Evolutionary conservation across 306 rosid species (phyloP), one percentile per base, ranked within the genome.

Genomic region (Lathyrus oleraceus): DNA sequence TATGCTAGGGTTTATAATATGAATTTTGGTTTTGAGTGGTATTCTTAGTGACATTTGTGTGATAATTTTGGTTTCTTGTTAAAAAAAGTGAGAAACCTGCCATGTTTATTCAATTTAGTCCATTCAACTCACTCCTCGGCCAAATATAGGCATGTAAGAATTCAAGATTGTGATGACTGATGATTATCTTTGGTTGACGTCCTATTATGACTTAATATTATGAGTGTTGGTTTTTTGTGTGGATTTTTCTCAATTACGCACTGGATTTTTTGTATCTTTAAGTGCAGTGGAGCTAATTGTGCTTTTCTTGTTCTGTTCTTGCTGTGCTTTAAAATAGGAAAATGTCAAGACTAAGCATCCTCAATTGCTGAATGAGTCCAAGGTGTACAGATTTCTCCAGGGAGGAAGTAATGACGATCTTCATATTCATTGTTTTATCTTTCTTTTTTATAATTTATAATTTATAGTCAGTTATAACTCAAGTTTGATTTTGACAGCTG

Each of bases 311-410:
- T 63, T 44, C 14, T 17, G 63, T 72, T 62, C 52, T 45, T 57
- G 64, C 45, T 19, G 23, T 17, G 25, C 47, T 77, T 77, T 56
- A 63, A 42, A 69, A 44, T 36, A 93, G 98, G 98, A 93, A 85
- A 90, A 81, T 85, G 91, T 87, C 85, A 93, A 90, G 91, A 93
- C 98, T 10, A 93, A 90, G 80, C 98, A 93, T 84, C 98, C 96
- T 56, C 98, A 92, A 82, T 73, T 92, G 89, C 93, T 89, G 51
- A 88, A 92, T 17, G 98, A 92, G 78, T 92, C 96, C 67, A 93
- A 93, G 86, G 65, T 93, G 69, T 93, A 93, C 96, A 86, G 96
- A 84, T 83, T 93, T 69, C 88, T 93, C 30, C 96, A 90, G 78
- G 98, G 98, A 88, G 98, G 96, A 90, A 93, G 98, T 93, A 90